phyloP scores from a whole-genome alignment of 2,329 filamentous ascomycete genomes.

The Ophiocordyceps camponoti-saundersi region DNA sequence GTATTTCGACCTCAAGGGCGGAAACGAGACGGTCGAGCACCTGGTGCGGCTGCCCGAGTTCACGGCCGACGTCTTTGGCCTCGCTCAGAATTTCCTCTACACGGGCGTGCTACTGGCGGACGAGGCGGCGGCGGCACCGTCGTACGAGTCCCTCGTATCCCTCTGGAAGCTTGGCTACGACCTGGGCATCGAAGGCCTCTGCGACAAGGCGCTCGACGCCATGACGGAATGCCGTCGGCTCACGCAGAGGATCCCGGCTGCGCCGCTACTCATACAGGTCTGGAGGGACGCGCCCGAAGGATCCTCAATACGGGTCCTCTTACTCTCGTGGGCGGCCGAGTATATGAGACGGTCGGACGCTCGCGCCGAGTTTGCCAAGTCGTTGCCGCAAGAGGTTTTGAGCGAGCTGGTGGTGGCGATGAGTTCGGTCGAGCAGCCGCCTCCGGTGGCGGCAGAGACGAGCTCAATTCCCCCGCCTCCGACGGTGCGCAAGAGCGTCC shows the following conservation, averaged over 20 bases:
- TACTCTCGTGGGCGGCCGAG: constrained; percentile 45
- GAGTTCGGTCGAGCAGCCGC: constrained; percentile 32
- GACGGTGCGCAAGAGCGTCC: constrained; percentile 26
- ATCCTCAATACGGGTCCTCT: constrained; percentile 38
- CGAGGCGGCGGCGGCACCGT: constrained; percentile 22
- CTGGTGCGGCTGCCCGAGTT: constrained; percentile 32
- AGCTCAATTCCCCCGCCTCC: constrained; percentile 3
- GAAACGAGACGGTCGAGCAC: constrained; percentile 26
- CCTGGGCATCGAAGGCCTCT: constrained; percentile 35
- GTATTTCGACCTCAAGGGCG: constrained; percentile 21
- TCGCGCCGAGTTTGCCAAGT: constrained; percentile 39
- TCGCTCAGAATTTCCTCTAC: constrained; percentile 36
- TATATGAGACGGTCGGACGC: constrained; percentile 42
- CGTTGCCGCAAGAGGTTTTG: constrained; percentile 43
- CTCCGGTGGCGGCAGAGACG: constrained; percentile 11
- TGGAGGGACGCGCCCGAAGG: constrained; percentile 46
- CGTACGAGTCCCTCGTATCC: constrained; percentile 35
- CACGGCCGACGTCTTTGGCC: constrained; percentile 32
- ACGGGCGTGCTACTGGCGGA: constrained; percentile 29
- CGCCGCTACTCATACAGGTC: constrained; percentile 40
- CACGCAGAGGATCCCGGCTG: constrained; percentile 38
- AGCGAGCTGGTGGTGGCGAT: constrained; percentile 46
- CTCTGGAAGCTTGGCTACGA: constrained; percentile 39
- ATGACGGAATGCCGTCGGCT: constrained; percentile 38
- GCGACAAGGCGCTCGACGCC: constrained; percentile 35